phyloP scores from a whole-genome alignment of 108 stramenopile species.

The Aureococcus anophagefferens region DNA sequence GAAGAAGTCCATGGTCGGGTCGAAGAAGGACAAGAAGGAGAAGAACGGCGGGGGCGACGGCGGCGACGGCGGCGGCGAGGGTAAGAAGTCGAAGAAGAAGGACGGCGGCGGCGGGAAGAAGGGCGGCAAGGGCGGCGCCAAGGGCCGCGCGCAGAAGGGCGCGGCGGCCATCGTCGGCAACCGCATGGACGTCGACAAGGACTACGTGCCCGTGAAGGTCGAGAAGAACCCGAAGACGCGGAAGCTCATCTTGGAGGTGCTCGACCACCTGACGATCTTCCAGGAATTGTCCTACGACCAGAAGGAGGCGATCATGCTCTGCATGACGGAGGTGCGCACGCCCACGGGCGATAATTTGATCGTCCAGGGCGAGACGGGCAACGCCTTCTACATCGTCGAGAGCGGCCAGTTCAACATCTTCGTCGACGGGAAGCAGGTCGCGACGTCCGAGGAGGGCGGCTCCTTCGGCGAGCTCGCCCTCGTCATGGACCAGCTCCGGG shows the following conservation, averaged over 20 bases:
- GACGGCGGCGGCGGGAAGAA: too few species aligned
- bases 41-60: too few species aligned
- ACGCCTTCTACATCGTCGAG: conserved; percentile 49
- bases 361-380: conserved; percentile 48
- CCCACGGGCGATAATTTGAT: conserved; percentile 40
- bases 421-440: conserved; percentile 58
- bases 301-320: conserved; percentile 44
- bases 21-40: too few species aligned
- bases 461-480: too few species aligned
- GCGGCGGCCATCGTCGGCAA: too few species aligned
- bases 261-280: conserved; percentile 66
- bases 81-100: too few species aligned
- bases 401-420: conserved; percentile 48
- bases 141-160: too few species aligned
- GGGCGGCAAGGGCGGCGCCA: too few species aligned
- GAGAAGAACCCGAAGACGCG: conserved; percentile 43
- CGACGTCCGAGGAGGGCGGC: conserved; percentile 44
- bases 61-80: too few species aligned
- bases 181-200: too few species aligned
- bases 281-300: conserved; percentile 38
- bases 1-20: too few species aligned
- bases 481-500: too few species aligned
- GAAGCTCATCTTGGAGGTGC: conserved; percentile 41
- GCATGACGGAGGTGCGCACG: conserved; percentile 49
- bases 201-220: conserved; percentile 12